Evolutionary conservation across 2,329 filamentous ascomycete genomes (phyloP).

Genomic region (Fusarium sp.): DNA sequence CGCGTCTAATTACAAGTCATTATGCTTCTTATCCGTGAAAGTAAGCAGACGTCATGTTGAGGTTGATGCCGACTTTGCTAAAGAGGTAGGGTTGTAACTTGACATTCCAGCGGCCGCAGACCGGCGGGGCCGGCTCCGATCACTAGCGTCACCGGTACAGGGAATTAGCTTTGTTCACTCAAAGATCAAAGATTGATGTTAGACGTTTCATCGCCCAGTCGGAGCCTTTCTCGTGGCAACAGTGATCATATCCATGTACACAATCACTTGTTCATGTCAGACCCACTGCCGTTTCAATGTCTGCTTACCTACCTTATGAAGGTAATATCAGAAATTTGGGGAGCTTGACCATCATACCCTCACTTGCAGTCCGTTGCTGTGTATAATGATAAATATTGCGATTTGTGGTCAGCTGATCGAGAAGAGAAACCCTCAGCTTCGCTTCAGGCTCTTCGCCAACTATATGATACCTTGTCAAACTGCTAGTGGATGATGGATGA

Average conservation of each 20-base stretch:
- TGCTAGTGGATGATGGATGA: accelerated
- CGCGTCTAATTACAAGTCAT: neutral
- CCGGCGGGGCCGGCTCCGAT: neutral
- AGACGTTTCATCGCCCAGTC: neutral
- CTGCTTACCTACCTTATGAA: neutral
- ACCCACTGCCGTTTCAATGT: neutral
- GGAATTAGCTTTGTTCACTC: neutral
- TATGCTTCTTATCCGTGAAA: neutral
- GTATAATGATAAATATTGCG: too few species aligned
- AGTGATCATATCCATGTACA: neutral
- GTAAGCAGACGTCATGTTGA: neutral
- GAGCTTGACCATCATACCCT: too few species aligned
- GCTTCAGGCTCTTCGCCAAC: too few species aligned
- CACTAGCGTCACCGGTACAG: neutral
- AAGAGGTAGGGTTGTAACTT: neutral
- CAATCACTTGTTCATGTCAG: neutral
- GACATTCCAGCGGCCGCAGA: neutral
- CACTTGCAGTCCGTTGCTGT: too few species aligned
- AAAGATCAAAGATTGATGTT: neutral
- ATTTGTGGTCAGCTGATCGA: too few species aligned
- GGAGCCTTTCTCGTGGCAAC: too few species aligned
- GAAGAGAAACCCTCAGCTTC: too few species aligned
- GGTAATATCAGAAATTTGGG: accelerated
- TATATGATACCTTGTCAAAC: too few species aligned
- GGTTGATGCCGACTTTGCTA: neutral